These are phyloP conservation scores for Pseudogymnoascus sp. DNA, from an alignment of 2,329 filamentous ascomycete species.

Conservation along the genomic window DNA sequence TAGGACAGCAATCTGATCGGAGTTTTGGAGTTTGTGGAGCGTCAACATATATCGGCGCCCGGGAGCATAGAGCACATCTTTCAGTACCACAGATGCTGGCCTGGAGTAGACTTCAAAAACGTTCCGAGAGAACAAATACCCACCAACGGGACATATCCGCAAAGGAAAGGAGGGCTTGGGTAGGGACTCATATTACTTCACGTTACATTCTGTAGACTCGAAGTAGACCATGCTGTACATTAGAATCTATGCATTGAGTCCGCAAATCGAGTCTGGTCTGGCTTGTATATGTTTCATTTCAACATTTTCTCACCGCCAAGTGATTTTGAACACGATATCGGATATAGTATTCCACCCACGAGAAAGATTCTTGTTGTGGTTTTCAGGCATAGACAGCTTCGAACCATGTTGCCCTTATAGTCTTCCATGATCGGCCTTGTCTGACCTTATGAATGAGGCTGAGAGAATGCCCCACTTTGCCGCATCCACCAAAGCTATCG, in stretches of 20 bases:
- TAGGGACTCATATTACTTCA: neutral
- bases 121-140: neutral
- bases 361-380: neutral
- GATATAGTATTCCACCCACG: neutral
- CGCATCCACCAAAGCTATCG: neutral
- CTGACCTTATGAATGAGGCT: conserved; percentile 3
- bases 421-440: neutral
- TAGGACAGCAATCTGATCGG: neutral
- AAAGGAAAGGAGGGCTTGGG: neutral
- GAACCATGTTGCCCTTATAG: neutral
- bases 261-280: neutral
- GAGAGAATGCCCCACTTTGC: neutral
- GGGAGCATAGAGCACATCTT: neutral
- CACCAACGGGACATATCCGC: neutral
- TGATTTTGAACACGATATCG: neutral
- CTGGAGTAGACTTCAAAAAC: neutral
- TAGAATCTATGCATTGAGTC: neutral
- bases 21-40: neutral
- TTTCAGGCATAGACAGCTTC: neutral
- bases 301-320: neutral
- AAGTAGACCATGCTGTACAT: neutral
- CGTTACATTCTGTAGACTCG: neutral
- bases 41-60: neutral
- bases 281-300: neutral
- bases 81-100: neutral